Base-by-base conservation (phyloP, 352 stramenopile genomes). In the Globisporangium apiculatum region DNA sequence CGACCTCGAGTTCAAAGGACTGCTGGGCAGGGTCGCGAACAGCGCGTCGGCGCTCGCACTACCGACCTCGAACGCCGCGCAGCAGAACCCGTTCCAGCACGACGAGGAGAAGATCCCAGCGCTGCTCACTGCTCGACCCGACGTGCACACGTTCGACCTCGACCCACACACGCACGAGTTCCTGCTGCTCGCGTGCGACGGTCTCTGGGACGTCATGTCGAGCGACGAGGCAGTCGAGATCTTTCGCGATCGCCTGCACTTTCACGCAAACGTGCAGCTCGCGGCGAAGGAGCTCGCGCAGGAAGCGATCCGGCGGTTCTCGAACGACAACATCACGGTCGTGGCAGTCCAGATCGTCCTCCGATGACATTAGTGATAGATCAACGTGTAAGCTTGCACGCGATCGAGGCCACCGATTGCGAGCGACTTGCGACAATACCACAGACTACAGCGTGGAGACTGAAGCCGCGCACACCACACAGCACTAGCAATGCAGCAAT, bases 281-380 rank as follows among this genome's bases (percentile, higher is more conserved):
- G 83, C 79, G 37, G 75, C 80, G 6, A 79, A 85, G 5, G 83
- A 92, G 54, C 62, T 92, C 55, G 78, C 79, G 4, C 80, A 90
- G 50, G 80, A 92, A 57, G 83, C 69, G 10, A 82, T 90, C 43
- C 75, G 78, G 9, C 68, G 76, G 0, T 88, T 86, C 62, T 89
- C 80, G 5, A 89, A 87, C 58, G 83, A 92, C 71, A 92, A 92
- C 65, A 83, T 92, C 60, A 85, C 76, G 1, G 80, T 91, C n/a
- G 52, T 90, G 10, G 64, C 70, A 24, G 48, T 59, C 43, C 36
- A 58, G 5, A 43, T 82, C 15, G 49, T 45, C 40, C 40, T 43
- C 7, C 40, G 40, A 43, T 43, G 40, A 43, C 40, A 43, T 11
- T 4, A 2, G 18, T 24, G 18, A 24, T 24, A 24, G 18, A 24